These are phyloP conservation scores for Vigna trinervia DNA, from an alignment of 306 rosid genomes.

Conservation along the genomic window DNA sequence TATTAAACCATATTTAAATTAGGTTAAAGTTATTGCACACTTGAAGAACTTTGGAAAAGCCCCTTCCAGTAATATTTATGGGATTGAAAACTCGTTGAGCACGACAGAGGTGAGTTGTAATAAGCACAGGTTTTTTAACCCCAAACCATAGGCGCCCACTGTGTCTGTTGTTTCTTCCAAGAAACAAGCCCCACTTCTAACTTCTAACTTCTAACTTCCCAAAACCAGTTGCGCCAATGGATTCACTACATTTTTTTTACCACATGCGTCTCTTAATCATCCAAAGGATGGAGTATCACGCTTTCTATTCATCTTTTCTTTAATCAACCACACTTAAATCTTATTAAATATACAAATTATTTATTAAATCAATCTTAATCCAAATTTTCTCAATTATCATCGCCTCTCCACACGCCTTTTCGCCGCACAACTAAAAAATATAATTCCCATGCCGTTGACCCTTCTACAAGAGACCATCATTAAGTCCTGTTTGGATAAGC, in stretches of 20 bases:
- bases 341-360: too few species aligned
- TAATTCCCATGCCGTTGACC: background rate
- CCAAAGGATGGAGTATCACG: background rate
- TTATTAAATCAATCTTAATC: too few species aligned
- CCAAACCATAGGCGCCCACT: conserved; percentile 38
- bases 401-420: too few species aligned
- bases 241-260: background rate
- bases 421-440: background rate
- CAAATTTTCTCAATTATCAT: too few species aligned
- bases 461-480: too few species aligned
- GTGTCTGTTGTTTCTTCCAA: background rate
- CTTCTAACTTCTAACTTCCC: background rate
- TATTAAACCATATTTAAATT: too few species aligned
- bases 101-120: too few species aligned
- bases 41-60: too few species aligned
- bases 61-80: too few species aligned
- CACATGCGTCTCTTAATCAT: background rate
- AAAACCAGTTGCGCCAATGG: conserved; percentile 41
- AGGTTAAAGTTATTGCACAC: too few species aligned
- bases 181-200: background rate
- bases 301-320: background rate
- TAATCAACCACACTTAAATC: too few species aligned
- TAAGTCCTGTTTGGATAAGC: background rate
- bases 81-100: too few species aligned
- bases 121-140: conserved; percentile 15